Conservation (phyloP, 345 rosid genomes). For the Bruguiera sexangula region DNA sequence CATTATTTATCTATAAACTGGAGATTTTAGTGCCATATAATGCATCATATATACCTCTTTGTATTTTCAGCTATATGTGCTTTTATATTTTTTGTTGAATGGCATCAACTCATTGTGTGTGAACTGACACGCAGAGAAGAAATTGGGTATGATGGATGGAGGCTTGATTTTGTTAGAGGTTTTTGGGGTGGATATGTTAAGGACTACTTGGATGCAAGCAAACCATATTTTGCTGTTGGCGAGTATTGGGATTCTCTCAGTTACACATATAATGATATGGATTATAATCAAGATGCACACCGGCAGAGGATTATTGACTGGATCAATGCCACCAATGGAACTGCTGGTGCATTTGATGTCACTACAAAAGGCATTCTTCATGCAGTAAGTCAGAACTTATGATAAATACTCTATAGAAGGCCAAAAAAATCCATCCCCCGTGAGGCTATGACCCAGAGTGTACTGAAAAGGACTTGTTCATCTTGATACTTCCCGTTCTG, state of each 20-base stretch:
- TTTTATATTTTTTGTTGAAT: not conserved
- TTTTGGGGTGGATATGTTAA: conserved; percentile 99
- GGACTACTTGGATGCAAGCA: conserved; percentile 85
- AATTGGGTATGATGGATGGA: conserved; percentile 98
- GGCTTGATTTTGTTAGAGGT: conserved; percentile 97
- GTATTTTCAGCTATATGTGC: not conserved
- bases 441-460: too few relatives aligned
- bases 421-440: too few relatives aligned
- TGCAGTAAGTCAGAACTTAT: conserved; percentile 42
- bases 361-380: conserved; percentile 97
- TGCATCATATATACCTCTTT: not conserved
- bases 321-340: conserved; percentile 79
- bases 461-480: too few relatives aligned
- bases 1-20: not conserved
- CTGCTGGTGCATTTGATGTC: conserved; percentile 95
- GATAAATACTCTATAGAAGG: not conserved
- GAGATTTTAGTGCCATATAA: not conserved
- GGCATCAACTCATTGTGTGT: not conserved
- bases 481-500: too few relatives aligned
- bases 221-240: conserved; percentile 86
- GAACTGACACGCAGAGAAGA: conserved; percentile 57
- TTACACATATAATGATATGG: conserved; percentile 86
- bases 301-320: conserved; percentile 92
- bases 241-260: conserved; percentile 96
- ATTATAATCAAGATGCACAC: conserved; percentile 90